Conservation (phyloP, 371 early-diverging fungal genomes). For the Apophysomyces sp. region DNA sequence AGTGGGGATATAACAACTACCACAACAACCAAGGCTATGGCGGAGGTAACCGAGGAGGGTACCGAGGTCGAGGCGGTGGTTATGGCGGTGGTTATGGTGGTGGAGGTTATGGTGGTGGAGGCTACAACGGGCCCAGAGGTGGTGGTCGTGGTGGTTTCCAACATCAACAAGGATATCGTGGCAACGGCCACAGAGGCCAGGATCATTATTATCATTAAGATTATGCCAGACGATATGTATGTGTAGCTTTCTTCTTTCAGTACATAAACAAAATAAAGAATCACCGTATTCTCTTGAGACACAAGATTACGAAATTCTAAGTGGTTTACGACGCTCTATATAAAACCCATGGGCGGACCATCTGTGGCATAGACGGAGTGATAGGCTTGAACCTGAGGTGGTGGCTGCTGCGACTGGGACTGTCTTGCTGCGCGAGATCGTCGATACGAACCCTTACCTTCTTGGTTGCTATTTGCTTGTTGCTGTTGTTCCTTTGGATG, state of each 20-base stretch:
- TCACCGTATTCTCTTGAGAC: no score
- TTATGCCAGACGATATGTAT: no score
- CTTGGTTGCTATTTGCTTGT: neutral
- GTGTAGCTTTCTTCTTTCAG: no score
- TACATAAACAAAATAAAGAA: no score
- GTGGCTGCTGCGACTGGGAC: neutral
- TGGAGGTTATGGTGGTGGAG: slow-evolving; percentile 17
- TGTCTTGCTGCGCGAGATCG: neutral
- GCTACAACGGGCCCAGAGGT: slow-evolving; percentile 1
- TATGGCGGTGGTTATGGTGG: neutral
- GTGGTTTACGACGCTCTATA: neutral
- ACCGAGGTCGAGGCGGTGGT: slow-evolving; percentile 4
- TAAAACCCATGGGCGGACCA: neutral
- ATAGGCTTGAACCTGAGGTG: neutral
- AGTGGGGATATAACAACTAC: slow-evolving; percentile 4
- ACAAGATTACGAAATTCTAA: no score
- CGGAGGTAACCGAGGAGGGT: neutral
- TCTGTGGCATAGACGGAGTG: neutral
- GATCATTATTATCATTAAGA: neutral
- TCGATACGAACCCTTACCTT: neutral
- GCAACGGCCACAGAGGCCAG: neutral
- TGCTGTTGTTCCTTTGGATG: neutral
- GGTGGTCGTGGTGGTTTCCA: slow-evolving; percentile 20
- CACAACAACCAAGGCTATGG: slow-evolving; percentile 5
- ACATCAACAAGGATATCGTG: slow-evolving; percentile 23